phyloP scores from a whole-genome alignment of 2,329 filamentous ascomycete species.

The Colletotrichum camelliae region DNA sequence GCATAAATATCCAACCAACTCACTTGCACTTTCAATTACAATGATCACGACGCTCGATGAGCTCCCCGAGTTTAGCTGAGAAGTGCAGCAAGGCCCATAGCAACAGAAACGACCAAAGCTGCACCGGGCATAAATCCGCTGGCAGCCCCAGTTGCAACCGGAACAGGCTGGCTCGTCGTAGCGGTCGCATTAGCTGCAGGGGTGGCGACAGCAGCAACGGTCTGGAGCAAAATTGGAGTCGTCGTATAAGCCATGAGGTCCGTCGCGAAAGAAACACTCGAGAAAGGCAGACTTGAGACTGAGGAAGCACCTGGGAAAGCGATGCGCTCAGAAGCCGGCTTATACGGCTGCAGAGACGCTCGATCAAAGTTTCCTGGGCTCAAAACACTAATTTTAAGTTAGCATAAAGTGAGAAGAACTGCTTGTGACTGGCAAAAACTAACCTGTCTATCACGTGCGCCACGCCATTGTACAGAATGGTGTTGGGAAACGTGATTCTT shows the following conservation, averaged over 20 bases:
- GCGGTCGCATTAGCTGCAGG: background rate
- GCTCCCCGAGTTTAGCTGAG: background rate
- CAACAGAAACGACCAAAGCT: background rate
- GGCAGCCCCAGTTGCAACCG: background rate
- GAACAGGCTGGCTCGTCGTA: background rate
- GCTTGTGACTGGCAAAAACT: background rate
- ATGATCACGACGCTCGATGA: background rate
- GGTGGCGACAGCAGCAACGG: slow-evolving; percentile 28
- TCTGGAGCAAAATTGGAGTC: slow-evolving; percentile 31
- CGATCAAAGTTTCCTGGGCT: slow-evolving; percentile 31
- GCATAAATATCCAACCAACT: background rate
- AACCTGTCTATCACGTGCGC: slow-evolving; percentile 36
- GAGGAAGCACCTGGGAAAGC: slow-evolving; percentile 30
- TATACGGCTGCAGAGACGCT: slow-evolving; percentile 25
- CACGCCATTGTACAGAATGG: slow-evolving; percentile 35
- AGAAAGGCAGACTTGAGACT: slow-evolving; percentile 31
- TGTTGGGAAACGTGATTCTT: slow-evolving; percentile 33
- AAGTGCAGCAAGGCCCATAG: background rate
- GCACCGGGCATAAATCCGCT: background rate
- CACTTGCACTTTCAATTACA: fast-evolving
- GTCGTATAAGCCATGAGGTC: slow-evolving; percentile 29
- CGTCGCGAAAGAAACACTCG: slow-evolving; percentile 24
- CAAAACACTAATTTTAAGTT: slow-evolving; percentile 24
- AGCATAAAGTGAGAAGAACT: background rate
- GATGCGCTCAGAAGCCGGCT: slow-evolving; percentile 27